Percentiles rank a stretch among this genome's conserved stretches.
Conservation (phyloP, 2,329 filamentous ascomycete species). For the Nigrograna mackinnonii region DNA sequence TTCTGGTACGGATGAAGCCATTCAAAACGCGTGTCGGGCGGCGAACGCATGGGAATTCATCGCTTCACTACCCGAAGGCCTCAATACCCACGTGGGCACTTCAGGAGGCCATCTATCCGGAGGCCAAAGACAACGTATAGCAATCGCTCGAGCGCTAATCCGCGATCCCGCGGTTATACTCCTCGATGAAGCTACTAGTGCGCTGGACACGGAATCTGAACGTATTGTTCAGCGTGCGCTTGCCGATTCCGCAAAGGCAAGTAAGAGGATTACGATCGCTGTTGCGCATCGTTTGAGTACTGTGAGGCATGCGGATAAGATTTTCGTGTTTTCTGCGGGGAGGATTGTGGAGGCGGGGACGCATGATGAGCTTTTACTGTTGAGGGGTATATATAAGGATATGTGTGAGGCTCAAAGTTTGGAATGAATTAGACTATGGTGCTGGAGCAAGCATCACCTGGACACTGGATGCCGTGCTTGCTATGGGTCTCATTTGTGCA, state of each 20-base stretch:
- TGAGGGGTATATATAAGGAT: no score
- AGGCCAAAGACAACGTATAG: neutral
- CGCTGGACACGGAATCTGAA: neutral
- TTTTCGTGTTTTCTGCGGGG: conserved; percentile 43
- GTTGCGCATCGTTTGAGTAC: neutral
- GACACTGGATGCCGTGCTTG: no score
- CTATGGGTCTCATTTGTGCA: no score
- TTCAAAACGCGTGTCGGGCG: neutral
- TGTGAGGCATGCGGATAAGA: conserved; percentile 32
- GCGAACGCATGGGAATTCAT: neutral
- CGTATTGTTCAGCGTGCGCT: neutral
- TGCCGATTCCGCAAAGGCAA: conserved; percentile 12
- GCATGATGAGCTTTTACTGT: conserved; percentile 38
- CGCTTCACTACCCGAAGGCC: neutral
- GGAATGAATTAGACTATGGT: no score
- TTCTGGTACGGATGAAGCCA: neutral
- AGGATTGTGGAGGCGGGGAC: conserved; percentile 40
- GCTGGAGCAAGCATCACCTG: no score
- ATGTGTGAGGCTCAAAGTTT: no score
- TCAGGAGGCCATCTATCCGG: neutral
- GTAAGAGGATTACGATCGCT: conserved; percentile 4
- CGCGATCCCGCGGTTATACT: neutral
- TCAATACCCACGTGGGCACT: neutral
- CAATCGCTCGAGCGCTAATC: neutral
- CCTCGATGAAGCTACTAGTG: neutral